These are phyloP conservation scores for Talaromyces sp. DNA, from an alignment of 2,329 filamentous ascomycete genomes.

Conservation along the genomic window DNA sequence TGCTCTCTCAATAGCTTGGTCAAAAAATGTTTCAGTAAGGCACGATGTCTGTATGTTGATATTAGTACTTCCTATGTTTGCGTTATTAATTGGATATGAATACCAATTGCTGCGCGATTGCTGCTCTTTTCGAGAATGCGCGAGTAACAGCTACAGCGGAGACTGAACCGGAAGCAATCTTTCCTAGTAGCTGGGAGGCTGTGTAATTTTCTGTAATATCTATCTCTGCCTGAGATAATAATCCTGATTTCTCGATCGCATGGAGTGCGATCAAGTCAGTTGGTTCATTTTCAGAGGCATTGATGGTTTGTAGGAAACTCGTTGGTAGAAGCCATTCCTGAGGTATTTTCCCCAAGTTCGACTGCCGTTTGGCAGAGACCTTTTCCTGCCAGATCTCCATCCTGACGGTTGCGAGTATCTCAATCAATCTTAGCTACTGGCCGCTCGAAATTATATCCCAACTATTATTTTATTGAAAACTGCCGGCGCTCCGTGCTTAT, in stretches of 20 bases:
- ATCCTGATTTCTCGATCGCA: background rate
- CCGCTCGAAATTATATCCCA: too few species aligned
- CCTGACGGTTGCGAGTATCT: background rate
- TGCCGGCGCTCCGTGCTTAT: too few species aligned
- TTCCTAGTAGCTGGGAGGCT: background rate
- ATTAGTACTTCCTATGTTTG: background rate
- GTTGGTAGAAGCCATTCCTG: background rate
- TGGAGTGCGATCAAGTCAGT: background rate
- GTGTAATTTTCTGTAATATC: conserved; percentile 6
- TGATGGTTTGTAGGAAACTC: background rate
- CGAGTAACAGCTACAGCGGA: conserved; percentile 5
- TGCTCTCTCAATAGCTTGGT: background rate
- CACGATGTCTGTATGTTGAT: background rate
- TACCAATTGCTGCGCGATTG: conserved; percentile 26
- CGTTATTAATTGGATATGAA: background rate
- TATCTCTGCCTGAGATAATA: conserved; percentile 3
- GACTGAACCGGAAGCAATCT: conserved; percentile 4
- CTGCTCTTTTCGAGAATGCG: conserved; percentile 48
- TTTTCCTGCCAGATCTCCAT: background rate
- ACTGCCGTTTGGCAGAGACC: background rate
- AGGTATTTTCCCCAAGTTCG: background rate
- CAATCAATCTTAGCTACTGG: too few species aligned
- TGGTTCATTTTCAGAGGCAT: background rate
- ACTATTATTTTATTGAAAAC: too few species aligned
- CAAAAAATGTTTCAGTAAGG: conserved; percentile 8